Percentiles rank a stretch among this genome's conserved stretches.
These are phyloP conservation scores for Pisolithus thermaeus DNA, from an alignment of 1,284 basidiomycete genomes.

Conservation along the genomic window DNA sequence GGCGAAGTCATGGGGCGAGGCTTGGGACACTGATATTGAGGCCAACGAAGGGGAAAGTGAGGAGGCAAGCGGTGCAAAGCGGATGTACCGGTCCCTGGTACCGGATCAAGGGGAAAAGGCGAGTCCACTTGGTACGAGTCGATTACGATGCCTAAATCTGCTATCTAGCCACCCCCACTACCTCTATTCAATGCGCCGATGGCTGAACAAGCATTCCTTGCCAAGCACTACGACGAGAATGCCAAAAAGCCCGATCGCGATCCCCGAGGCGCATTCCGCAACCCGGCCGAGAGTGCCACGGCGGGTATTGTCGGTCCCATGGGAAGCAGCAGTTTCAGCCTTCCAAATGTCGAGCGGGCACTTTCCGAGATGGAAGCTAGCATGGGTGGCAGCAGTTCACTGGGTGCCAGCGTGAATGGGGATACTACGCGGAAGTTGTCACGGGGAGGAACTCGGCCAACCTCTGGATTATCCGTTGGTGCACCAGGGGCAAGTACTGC, in stretches of 20 bases:
- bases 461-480: constrained; percentile 17
- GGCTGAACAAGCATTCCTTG: constrained; percentile 83
- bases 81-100: constrained; percentile 57
- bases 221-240: constrained; percentile 84
- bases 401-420: constrained; percentile 27
- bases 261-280: constrained; percentile 81
- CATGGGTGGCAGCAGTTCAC: constrained; percentile 25
- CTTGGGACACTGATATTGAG: constrained; percentile 73
- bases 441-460: constrained; percentile 25
- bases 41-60: constrained; percentile 33
- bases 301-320: constrained; percentile 85
- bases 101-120: constrained; percentile 71
- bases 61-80: constrained; percentile 47
- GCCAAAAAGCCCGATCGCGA: constrained; percentile 84
- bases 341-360: constrained; percentile 83
- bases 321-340: constrained; percentile 72
- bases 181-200: constrained; percentile 74
- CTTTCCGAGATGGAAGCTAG: constrained; percentile 80
- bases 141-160: constrained; percentile 1
- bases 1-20: constrained; percentile 71
- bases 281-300: constrained; percentile 46
- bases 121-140: constrained; percentile 11
- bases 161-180: constrained; percentile 51
- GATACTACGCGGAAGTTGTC: constrained; percentile 31
- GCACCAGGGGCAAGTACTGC: constrained; percentile 9